These are phyloP conservation scores for Acer yangbiense DNA, from an alignment of 345 rosid genomes.

Conservation along the genomic window DNA sequence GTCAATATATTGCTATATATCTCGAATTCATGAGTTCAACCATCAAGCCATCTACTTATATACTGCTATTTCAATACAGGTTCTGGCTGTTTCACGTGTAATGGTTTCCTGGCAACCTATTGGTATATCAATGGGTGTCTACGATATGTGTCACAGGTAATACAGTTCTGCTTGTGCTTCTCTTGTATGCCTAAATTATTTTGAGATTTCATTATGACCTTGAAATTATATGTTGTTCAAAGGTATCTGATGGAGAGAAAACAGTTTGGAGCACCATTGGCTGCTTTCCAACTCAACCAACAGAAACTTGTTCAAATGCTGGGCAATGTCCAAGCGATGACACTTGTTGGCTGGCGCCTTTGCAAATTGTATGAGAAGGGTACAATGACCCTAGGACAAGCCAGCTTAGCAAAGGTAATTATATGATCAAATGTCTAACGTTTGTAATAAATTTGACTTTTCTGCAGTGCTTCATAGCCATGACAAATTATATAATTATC, in stretches of 20 bases:
- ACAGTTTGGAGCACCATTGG: constrained; percentile 97
- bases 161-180: constrained; percentile 17
- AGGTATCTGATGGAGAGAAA: constrained; percentile 92
- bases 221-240: constrained; percentile 21
- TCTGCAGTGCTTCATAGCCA: not conserved
- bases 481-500: constrained; percentile 12
- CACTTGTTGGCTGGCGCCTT: constrained; percentile 93
- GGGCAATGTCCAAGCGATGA: constrained; percentile 90
- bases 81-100: constrained; percentile 90
- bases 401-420: constrained; percentile 82
- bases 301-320: constrained; percentile 89
- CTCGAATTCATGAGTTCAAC: not conserved
- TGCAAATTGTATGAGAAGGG: constrained; percentile 88
- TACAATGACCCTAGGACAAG: constrained; percentile 89
- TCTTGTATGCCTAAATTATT: not conserved
- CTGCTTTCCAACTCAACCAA: constrained; percentile 88
- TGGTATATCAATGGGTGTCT: constrained; percentile 92
- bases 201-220: not conserved
- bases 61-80: constrained; percentile 40
- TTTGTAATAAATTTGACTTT: not conserved
- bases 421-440: constrained; percentile 35
- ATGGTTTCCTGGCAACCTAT: constrained; percentile 98
- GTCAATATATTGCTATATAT: not conserved
- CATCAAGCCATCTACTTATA: not conserved
- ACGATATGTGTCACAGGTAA: constrained; percentile 96